Percentiles rank a stretch among this genome's conserved stretches.
Evolutionary conservation across 768 basidiomycete genomes (phyloP).

Genomic region (Paxillus involutus): DNA sequence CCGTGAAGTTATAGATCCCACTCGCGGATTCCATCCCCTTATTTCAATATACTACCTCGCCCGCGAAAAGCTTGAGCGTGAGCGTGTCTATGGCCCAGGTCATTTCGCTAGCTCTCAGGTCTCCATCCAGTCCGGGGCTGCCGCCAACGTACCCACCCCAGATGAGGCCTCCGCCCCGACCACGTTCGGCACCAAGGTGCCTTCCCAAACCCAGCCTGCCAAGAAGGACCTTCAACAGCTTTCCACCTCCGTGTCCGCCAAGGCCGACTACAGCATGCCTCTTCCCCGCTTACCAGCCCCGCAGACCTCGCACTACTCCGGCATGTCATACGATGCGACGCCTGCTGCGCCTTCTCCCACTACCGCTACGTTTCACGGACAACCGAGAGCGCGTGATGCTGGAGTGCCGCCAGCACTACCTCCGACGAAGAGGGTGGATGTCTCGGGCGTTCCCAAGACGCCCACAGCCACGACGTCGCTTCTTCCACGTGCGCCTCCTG

Average conservation of each 20-base stretch:
- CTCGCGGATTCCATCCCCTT: slow-evolving; percentile 90
- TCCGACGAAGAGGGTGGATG: slow-evolving; percentile 32
- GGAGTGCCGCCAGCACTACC: slow-evolving; percentile 45
- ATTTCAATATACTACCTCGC: slow-evolving; percentile 97
- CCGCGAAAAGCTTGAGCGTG: slow-evolving; percentile 92
- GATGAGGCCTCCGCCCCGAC: slow-evolving; percentile 21
- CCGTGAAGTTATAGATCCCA: slow-evolving; percentile 73
- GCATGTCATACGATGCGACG: slow-evolving; percentile 72
- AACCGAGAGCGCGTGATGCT: slow-evolving; percentile 67
- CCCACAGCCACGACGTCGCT: slow-evolving; percentile 33
- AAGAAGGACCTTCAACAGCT: slow-evolving; percentile 31
- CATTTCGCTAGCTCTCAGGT: slow-evolving; percentile 93
- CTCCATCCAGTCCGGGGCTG: slow-evolving; percentile 44
- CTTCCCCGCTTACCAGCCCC: slow-evolving; percentile 81
- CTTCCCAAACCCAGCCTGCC: slow-evolving; percentile 31
- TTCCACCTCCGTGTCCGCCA: slow-evolving; percentile 32
- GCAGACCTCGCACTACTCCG: slow-evolving; percentile 78
- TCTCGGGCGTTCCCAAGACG: slow-evolving; percentile 19
- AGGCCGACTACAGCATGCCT: slow-evolving; percentile 80
- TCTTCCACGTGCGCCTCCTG: slow-evolving; percentile 69
- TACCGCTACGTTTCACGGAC: slow-evolving; percentile 52
- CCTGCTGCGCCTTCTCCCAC: slow-evolving; percentile 54
- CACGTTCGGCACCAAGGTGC: slow-evolving; percentile 24
- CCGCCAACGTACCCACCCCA: slow-evolving; percentile 12
- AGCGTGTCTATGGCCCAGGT: slow-evolving; percentile 89